Conservation (phyloP, 2,329 filamentous ascomycete genomes). For the Exophiala mesophila region DNA sequence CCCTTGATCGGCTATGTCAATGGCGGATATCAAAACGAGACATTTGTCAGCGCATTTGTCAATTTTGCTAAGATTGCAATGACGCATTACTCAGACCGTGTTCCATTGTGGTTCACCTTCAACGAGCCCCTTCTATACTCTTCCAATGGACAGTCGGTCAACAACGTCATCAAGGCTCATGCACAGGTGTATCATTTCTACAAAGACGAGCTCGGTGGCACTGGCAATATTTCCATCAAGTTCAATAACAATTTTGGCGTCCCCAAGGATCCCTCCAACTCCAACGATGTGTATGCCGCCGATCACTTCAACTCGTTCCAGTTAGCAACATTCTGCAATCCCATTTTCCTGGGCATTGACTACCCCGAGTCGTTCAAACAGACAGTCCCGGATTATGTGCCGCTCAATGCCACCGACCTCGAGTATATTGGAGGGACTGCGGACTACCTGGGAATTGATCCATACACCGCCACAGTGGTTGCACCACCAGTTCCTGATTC, state of each 20-base stretch:
- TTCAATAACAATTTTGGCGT: conserved; percentile 34
- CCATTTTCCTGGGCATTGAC: conserved; percentile 42
- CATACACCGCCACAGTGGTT: conserved; percentile 55
- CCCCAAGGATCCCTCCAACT: conserved; percentile 27
- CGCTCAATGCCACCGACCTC: conserved; percentile 48
- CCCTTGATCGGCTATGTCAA: conserved; percentile 22
- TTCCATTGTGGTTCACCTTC: conserved; percentile 38
- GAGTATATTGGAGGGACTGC: conserved; percentile 46
- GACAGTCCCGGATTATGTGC: conserved; percentile 29
- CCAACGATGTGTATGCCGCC: conserved; percentile 28
- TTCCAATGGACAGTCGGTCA: conserved; percentile 33
- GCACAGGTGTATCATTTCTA: conserved; percentile 38
- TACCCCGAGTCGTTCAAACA: conserved; percentile 38
- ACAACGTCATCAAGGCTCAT: conserved; percentile 36
- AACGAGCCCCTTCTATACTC: conserved; percentile 39
- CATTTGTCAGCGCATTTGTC: conserved; percentile 28
- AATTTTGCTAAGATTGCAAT: conserved; percentile 39
- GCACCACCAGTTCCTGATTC: conserved; percentile 35
- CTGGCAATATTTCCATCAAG: conserved; percentile 32
- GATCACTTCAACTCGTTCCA: conserved; percentile 33
- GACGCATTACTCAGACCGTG: conserved; percentile 35
- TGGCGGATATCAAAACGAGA: conserved; percentile 31
- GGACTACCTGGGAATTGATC: conserved; percentile 55
- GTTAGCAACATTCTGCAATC: conserved; percentile 41
- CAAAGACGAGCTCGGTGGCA: conserved; percentile 28